Percentiles rank a stretch among this genome's conserved stretches.
These are phyloP conservation scores for Cryphonectria radicalis DNA, from an alignment of 2,329 filamentous ascomycete species.

Conservation along the genomic window DNA sequence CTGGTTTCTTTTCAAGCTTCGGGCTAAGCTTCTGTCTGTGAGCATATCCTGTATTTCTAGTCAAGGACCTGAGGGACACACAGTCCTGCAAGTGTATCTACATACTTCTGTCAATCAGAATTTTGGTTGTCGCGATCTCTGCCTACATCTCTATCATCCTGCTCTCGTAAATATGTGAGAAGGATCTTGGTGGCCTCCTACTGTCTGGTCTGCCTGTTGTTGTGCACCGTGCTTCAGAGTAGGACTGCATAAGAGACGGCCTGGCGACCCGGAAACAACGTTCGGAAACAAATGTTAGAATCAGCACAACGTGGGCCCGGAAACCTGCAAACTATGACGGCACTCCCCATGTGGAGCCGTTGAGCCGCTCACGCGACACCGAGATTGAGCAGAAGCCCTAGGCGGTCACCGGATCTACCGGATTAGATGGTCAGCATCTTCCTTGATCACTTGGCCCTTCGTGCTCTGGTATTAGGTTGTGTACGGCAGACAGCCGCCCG, in stretches of 20 bases:
- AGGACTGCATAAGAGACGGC: not conserved
- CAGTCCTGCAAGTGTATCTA: not conserved
- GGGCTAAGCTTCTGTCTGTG: not conserved
- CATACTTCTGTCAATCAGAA: too few relatives aligned
- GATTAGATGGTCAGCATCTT: not conserved
- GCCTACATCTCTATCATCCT: not conserved
- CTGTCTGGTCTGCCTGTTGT: not conserved
- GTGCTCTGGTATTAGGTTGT: not conserved
- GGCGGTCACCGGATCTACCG: slow-evolving; percentile 6
- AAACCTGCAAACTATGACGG: slow-evolving; percentile 15
- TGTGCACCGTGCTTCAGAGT: not conserved
- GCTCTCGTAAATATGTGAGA: not conserved
- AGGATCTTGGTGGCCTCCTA: not conserved
- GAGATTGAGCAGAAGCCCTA: slow-evolving; percentile 6
- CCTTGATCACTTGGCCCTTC: not conserved
- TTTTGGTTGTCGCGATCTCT: not conserved
- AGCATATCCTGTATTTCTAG: not conserved
- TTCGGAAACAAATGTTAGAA: slow-evolving; percentile 3
- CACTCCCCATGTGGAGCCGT: slow-evolving; percentile 2
- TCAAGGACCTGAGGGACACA: not conserved
- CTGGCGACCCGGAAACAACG: not conserved
- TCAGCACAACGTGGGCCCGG: not conserved
- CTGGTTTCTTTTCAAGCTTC: not conserved
- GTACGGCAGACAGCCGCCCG: not conserved
- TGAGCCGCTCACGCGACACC: slow-evolving; percentile 1